Percentiles rank a stretch among this genome's conserved stretches.
phyloP scores from a whole-genome alignment of 1,284 basidiomycete genomes.

The Cutaneotrichosporon cavernicola region DNA sequence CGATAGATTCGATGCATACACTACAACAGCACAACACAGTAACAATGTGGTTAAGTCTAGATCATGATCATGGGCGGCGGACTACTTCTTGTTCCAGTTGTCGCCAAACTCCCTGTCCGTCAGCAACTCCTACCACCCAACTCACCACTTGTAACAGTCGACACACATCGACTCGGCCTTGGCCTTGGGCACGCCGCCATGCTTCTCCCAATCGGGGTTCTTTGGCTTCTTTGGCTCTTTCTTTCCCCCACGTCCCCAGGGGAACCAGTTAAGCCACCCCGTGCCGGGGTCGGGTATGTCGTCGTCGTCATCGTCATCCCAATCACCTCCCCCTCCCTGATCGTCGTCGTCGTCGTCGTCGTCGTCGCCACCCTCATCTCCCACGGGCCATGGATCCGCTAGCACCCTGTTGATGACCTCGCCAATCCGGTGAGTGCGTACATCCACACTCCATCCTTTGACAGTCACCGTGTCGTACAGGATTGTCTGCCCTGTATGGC shows the following conservation, averaged over 20 bases:
- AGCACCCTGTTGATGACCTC: conserved; percentile 72
- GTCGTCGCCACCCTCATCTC: conserved; percentile 50
- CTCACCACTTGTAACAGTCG: conserved; percentile 54
- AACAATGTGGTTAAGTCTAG: not conserved
- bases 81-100: conserved; percentile 31
- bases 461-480: conserved; percentile 84
- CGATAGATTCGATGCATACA: conserved; percentile 16
- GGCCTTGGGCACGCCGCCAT: conserved; percentile 51
- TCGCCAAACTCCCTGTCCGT: conserved; percentile 37
- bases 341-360: conserved; percentile 50
- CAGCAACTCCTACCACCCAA: conserved; percentile 15
- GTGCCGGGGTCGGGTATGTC: conserved; percentile 15
- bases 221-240: conserved; percentile 50
- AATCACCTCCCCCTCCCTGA: conserved; percentile 3
- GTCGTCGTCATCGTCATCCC: conserved; percentile 16
- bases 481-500: conserved; percentile 80
- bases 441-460: conserved; percentile 74
- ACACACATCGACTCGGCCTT: conserved; percentile 48
- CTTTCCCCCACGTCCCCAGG: conserved; percentile 23
- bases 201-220: conserved; percentile 42
- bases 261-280: conserved; percentile 16
- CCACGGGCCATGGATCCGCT: conserved; percentile 66
- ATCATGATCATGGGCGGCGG: not conserved
- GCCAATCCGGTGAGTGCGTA: conserved; percentile 75
- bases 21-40: conserved; percentile 15